Evolutionary conservation across 1,284 basidiomycete species (phyloP).

Genomic region (Phylloporus sp.): DNA sequence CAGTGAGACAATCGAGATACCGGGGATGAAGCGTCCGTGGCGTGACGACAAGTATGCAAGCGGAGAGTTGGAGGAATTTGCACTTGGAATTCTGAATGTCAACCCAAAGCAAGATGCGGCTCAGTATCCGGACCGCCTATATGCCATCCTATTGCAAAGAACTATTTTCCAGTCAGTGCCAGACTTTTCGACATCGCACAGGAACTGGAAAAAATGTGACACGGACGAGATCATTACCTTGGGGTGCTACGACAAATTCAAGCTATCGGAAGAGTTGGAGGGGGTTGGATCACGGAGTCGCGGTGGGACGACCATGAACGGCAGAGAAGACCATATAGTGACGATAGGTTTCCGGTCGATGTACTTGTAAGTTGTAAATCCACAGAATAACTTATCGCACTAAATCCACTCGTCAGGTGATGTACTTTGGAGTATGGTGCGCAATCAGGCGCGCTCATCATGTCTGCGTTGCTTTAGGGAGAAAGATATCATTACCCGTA

Average conservation of each 20-base stretch:
- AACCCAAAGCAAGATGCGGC: not conserved
- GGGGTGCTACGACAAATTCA: not conserved
- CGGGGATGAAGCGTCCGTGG: not conserved
- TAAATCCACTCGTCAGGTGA: no score
- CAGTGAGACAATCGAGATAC: not conserved
- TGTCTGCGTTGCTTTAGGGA: no score
- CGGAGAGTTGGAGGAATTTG: not conserved
- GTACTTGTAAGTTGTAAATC: conserved; percentile 6
- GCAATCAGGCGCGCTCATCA: no score
- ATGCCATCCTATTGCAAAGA: conserved; percentile 3
- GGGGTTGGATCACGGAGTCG: not conserved
- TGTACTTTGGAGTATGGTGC: no score
- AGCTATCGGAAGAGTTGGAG: not conserved
- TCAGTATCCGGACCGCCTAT: conserved; percentile 2
- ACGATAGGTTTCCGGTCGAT: conserved; percentile 3
- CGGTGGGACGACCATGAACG: not conserved
- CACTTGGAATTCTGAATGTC: conserved; percentile 3
- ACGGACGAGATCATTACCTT: conserved; percentile 5
- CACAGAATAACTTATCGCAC: no score
- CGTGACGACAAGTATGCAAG: not conserved
- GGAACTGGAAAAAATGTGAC: conserved; percentile 6
- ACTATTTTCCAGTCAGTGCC: not conserved
- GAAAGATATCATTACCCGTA: no score
- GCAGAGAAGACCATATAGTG: not conserved
- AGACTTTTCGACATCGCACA: not conserved